A percentile compares a stretch with the other conserved stretches of the same genome.
These are phyloP conservation scores for Dicorynia guianensis DNA, from an alignment of 306 rosid genomes.

Conservation along the genomic window DNA sequence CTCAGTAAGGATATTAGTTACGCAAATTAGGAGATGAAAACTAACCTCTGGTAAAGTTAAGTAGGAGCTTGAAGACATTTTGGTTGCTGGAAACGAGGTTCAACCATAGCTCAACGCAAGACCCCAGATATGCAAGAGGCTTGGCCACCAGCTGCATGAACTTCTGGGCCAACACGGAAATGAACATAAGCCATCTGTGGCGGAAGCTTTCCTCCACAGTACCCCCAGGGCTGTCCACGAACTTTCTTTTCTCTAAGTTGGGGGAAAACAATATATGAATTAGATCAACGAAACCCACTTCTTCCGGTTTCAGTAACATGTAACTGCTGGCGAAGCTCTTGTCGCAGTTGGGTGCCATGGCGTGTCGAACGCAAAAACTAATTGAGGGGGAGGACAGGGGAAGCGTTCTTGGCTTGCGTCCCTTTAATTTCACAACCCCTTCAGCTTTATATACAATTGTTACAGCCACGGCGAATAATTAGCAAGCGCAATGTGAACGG, in stretches of 20 bases:
- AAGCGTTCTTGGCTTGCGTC: no score
- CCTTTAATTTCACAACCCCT: background rate
- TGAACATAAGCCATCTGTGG: constrained; percentile 58
- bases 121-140: constrained; percentile 54
- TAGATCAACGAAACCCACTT: constrained; percentile 62
- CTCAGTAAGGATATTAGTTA: background rate
- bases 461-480: background rate
- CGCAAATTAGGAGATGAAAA: background rate
- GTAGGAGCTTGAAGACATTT: constrained; percentile 40
- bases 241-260: constrained; percentile 45
- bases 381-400: background rate
- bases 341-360: constrained; percentile 41
- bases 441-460: background rate
- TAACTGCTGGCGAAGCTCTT: constrained; percentile 55
- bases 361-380: background rate
- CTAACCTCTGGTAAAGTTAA: constrained; percentile 58
- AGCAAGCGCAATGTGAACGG: no score
- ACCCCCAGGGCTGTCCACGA: constrained; percentile 44
- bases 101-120: constrained; percentile 44
- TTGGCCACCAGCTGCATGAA: constrained; percentile 38
- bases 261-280: constrained; percentile 49
- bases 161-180: constrained; percentile 65
- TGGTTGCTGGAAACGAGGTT: constrained; percentile 56
- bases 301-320: constrained; percentile 64
- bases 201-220: constrained; percentile 46